Conservation (phyloP, 345 rosid genomes). For the Gynandropsis gynandra region DNA sequence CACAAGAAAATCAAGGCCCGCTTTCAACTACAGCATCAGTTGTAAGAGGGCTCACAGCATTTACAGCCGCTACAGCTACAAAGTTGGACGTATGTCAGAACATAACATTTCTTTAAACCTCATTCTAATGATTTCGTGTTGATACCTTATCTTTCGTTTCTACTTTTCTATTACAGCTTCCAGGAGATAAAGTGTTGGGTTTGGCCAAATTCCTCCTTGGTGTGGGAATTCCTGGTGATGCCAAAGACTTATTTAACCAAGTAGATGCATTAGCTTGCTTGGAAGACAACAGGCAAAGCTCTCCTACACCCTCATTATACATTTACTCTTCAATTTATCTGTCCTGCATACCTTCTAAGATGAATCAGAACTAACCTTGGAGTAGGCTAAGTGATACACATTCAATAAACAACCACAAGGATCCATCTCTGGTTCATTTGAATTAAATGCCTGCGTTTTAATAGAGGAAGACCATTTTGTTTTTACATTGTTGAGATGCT, state of each 20-base stretch:
- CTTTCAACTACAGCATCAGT: conserved; percentile 79
- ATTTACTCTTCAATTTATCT: conserved; percentile 2
- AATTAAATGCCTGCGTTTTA: conserved; percentile 6
- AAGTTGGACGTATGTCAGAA: conserved; percentile 46
- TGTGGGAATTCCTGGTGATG: conserved; percentile 84
- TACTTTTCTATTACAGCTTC: conserved; percentile 54
- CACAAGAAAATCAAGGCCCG: conserved; percentile 46
- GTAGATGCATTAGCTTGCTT: conserved; percentile 72
- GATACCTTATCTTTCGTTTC: conserved; percentile 14
- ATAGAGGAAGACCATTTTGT: conserved; percentile 4
- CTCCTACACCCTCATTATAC: conserved; percentile 5
- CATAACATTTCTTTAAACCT: conserved; percentile 2
- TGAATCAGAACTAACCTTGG: background rate
- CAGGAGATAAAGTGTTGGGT: conserved; percentile 68
- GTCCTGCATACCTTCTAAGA: conserved; percentile 6
- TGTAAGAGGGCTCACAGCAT: conserved; percentile 65
- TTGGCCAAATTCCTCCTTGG: conserved; percentile 84
- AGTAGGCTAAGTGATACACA: background rate
- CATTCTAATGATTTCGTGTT: conserved; percentile 11
- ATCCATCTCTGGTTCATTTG: background rate
- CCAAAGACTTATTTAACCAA: conserved; percentile 77
- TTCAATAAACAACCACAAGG: background rate
- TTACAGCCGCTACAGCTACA: conserved; percentile 55
- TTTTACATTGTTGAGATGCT: conserved; percentile 1
- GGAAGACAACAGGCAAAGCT: conserved; percentile 70